Evolutionary conservation across 495 filamentous ascomycete genomes (phyloP), one percentile per base, ranked within the genome.

Genomic region (Hapsidospora chrysogenum): DNA sequence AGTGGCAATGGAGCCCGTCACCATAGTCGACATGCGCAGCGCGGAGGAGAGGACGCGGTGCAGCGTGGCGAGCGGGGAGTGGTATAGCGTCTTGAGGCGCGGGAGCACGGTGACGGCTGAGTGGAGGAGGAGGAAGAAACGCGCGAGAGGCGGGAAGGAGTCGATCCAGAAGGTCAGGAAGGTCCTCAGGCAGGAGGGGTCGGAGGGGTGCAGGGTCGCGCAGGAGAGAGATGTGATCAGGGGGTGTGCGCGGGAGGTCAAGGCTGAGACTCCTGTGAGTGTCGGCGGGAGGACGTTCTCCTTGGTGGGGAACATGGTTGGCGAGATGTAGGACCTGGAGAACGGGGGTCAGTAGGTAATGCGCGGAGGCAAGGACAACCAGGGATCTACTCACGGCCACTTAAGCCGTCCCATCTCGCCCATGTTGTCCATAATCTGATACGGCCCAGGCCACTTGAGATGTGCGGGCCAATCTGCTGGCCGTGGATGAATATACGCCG

Each of bases 151-250:
- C 0, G 87, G 85, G 52, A 92, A 85, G 23, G 80, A 76, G 25
- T 68, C 72, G 25, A 92, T 65, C 61, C 80, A 78, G 52, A 85
- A 83, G 34, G 78, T 77, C 26, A 93, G 50, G 58, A 85, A 87
- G 2, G 84, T 87, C 13, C 78, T 79, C 17, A 72, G 64, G 58
- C 89, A 97, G 39, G 76, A 86, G 3, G 89, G 85, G 42, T 85
- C 78, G 15, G 67, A 58, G 0, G 89, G 87, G 53, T 97, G 89
- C n/a, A 95, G 71, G 14, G 87, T 64, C 2, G 89, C 89, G 57
- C 89, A 97, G 35, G 82, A 84, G 20, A 95, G 70, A 29, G 67
- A 74, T 2, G 67, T 70, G 49, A 92, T 86, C 17, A 78, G 68
- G 6, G 87, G 86, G 48, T 94, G 86, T 1, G 87, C 86, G 20